A percentile compares a stretch with the other conserved stretches of the same genome.
Conservation (phyloP, 306 rosid genomes). For the Cucurbita ficifolia region DNA sequence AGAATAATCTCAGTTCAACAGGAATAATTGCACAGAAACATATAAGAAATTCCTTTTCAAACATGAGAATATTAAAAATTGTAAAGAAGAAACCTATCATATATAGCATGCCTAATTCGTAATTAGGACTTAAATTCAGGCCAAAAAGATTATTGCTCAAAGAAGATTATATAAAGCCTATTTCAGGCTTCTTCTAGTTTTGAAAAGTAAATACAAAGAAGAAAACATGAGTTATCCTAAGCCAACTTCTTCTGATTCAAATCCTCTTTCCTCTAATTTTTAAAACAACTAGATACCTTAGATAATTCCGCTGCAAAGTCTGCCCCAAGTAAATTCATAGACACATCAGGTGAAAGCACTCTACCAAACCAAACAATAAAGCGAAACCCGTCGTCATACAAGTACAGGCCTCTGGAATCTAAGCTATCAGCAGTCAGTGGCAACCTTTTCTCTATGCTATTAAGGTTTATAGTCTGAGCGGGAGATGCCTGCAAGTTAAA, state of each 20-base stretch:
- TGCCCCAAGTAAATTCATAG: conserved; percentile 76
- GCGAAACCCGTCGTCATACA: conserved; percentile 76
- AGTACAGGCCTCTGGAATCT: conserved; percentile 79
- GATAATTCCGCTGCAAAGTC: conserved; percentile 89
- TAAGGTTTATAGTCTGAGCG: conserved; percentile 31
- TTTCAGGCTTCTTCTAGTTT: too few species aligned
- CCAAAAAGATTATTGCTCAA: not conserved
- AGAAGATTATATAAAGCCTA: not conserved
- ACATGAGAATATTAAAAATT: not conserved
- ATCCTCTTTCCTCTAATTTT: not conserved
- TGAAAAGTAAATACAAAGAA: too few species aligned
- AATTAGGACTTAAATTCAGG: not conserved
- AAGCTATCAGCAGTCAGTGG: conserved; percentile 72
- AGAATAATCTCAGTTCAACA: not conserved
- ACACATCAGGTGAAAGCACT: conserved; percentile 80
- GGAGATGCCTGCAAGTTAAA: conserved; percentile 32
- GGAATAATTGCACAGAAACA: not conserved
- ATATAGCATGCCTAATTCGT: not conserved
- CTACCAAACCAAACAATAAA: conserved; percentile 80
- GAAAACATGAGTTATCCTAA: too few species aligned
- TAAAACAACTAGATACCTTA: conserved; percentile 43
- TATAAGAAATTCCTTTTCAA: not conserved
- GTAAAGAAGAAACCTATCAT: not conserved
- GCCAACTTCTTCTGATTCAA: not conserved
- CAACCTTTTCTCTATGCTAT: conserved; percentile 53